These are phyloP conservation scores for Dioscorea alata DNA, from an alignment of 106 monocot species.

Conservation along the genomic window DNA sequence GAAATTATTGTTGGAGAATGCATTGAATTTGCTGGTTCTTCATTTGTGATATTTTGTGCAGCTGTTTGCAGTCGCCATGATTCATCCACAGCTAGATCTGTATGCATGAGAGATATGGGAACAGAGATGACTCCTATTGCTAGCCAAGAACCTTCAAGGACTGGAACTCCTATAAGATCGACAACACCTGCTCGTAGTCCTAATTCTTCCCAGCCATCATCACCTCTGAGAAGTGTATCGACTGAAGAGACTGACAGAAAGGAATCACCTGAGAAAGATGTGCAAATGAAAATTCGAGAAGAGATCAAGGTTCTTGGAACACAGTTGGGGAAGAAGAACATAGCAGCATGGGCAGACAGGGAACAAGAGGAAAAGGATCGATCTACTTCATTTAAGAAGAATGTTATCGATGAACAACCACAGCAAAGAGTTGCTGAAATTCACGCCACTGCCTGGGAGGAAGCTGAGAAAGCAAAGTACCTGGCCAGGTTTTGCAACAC, in stretches of 20 bases:
- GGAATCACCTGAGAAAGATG: constrained; percentile 59
- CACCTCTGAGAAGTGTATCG: constrained; percentile 28
- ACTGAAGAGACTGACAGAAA: constrained; percentile 25
- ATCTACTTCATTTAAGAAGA: constrained; percentile 26
- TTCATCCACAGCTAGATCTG: constrained; percentile 44
- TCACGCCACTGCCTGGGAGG: constrained; percentile 91
- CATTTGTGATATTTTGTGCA: constrained; percentile 14
- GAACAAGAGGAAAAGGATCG: constrained; percentile 50
- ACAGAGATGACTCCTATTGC: constrained; percentile 97
- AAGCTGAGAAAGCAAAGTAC: constrained; percentile 86
- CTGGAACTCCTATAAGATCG: constrained; percentile 64
- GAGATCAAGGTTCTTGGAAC: constrained; percentile 89
- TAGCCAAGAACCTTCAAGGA: constrained; percentile 85
- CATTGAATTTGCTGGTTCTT: not conserved
- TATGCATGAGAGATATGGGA: constrained; percentile 92
- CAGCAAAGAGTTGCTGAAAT: constrained; percentile 37
- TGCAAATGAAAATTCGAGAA: constrained; percentile 69
- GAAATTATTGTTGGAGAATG: not conserved
- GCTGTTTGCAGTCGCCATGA: constrained; percentile 40
- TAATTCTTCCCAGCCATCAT: constrained; percentile 43
- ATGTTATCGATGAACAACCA: constrained; percentile 17
- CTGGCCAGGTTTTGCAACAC: constrained; percentile 51
- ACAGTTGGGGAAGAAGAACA: constrained; percentile 80
- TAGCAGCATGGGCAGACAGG: constrained; percentile 92
- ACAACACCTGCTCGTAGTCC: constrained; percentile 54